phyloP scores from a whole-genome alignment of 768 basidiomycete genomes.

The Suillus brevipes region DNA sequence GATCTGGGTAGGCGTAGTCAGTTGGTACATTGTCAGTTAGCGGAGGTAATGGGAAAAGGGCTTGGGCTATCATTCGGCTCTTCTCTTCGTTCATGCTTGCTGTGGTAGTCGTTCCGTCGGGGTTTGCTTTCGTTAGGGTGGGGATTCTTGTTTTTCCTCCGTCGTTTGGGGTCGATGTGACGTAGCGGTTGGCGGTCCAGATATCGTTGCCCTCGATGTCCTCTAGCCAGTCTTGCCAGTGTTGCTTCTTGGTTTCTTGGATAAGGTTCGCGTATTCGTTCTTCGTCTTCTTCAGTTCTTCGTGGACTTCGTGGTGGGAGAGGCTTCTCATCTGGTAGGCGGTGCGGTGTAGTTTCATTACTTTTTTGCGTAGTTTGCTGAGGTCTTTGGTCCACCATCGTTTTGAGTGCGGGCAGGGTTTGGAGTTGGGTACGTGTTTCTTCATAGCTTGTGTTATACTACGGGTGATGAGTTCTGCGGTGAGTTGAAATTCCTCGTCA shows the following conservation, averaged over 20 bases:
- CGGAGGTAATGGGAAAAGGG: slow-evolving; percentile 27
- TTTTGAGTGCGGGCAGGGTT: slow-evolving; percentile 6
- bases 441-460: too few species aligned
- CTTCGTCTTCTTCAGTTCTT: slow-evolving; percentile 9
- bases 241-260: slow-evolving; percentile 23
- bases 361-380: slow-evolving; percentile 14
- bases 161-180: not conserved
- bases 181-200: slow-evolving; percentile 18
- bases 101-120: not conserved
- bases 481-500: too few species aligned
- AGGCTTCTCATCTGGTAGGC: slow-evolving; percentile 11
- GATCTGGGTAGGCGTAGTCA: slow-evolving; percentile 10
- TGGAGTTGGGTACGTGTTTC: too few species aligned
- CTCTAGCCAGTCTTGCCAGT: slow-evolving; percentile 27
- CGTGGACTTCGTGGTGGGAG: slow-evolving; percentile 25
- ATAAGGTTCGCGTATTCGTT: slow-evolving; percentile 17
- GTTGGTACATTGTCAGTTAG: not conserved
- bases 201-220: slow-evolving; percentile 14
- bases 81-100: slow-evolving; percentile 22
- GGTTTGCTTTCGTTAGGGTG: not conserved
- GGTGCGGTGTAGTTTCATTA: slow-evolving; percentile 6
- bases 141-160: slow-evolving; percentile 10
- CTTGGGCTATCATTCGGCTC: slow-evolving; percentile 14
- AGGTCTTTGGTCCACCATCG: slow-evolving; percentile 38
- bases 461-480: too few species aligned